These are phyloP conservation scores for Paratinospora sagittata DNA, from an alignment of 164 flowering plant genomes.

Conservation along the genomic window DNA sequence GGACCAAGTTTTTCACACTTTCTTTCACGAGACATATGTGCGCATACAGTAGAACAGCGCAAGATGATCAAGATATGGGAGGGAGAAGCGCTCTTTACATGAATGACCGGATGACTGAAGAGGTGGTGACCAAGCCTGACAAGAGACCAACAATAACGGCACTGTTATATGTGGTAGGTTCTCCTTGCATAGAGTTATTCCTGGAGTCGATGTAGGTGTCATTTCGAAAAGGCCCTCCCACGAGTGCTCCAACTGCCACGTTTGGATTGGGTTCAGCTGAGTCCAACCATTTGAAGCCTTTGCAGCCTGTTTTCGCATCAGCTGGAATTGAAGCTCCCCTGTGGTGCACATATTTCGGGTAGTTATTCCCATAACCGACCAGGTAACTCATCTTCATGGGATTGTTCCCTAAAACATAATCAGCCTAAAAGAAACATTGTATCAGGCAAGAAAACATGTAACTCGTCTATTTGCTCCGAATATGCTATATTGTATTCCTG, in stretches of 20 bases:
- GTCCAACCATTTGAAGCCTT: slow-evolving; percentile 62
- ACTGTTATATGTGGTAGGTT: slow-evolving; percentile 85
- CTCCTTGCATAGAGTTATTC: slow-evolving; percentile 76
- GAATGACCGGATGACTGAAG: slow-evolving; percentile 65
- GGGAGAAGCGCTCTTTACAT: slow-evolving; percentile 19
- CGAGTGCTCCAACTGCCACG: slow-evolving; percentile 71
- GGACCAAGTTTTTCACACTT: too few relatives aligned
- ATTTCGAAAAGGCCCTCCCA: slow-evolving; percentile 84
- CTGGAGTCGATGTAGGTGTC: slow-evolving; percentile 63
- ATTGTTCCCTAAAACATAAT: slow-evolving; percentile 84
- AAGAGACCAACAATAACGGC: slow-evolving; percentile 76
- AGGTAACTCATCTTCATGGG: slow-evolving; percentile 78
- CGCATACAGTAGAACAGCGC: background rate
- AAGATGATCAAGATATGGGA: background rate
- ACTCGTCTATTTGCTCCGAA: background rate
- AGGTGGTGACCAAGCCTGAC: slow-evolving; percentile 74
- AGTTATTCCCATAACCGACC: slow-evolving; percentile 81
- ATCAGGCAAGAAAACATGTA: background rate
- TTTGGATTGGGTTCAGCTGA: slow-evolving; percentile 71
- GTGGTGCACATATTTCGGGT: slow-evolving; percentile 76
- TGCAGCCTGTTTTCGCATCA: slow-evolving; percentile 53
- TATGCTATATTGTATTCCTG: too few relatives aligned
- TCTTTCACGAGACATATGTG: too few relatives aligned
- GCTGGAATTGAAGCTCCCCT: slow-evolving; percentile 95
- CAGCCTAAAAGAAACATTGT: slow-evolving; percentile 42